Base-by-base conservation (phyloP, 2,329 filamentous ascomycete species). In the Penicillium sp. region DNA sequence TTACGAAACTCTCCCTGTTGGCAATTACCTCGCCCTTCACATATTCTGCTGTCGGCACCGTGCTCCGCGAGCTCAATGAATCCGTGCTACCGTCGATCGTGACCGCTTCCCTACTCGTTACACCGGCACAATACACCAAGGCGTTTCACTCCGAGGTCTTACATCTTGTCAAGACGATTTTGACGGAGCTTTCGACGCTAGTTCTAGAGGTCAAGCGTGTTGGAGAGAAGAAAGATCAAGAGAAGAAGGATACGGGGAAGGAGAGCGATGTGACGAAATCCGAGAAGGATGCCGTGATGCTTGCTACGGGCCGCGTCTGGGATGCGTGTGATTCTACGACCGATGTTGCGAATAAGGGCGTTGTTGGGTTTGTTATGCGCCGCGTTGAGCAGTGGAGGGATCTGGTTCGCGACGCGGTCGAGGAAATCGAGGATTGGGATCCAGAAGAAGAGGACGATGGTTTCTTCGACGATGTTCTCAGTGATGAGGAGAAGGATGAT, bases 21-120 rank as follows among this genome's bases (percentile, higher is more conserved):
- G 84, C 94, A 1, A 88, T 95, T 67, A 96, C 90, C 67, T 83
- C 90, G 17, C 92, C 93, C 0, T 95, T 96, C 63, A 94, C 91
- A 0, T 86, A 90, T 0, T 86, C 87, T 0, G 92, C 90, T 5
- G 80, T 96, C 33, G 77, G 75, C 10, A 86, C 82, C 25, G 85
- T 95, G 14, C 77, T 97, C 5, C 81, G 84, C 33, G 86, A 91
- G 55, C 80, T 96, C n/a, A 81, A 87, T 22, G 80, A 84, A 12
- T 86, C 85, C 0, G 85, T 89, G n/a, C 79, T 96, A 0, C 88
- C 90, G 0, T 89, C 85, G 3, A 79, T 95, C 25, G 85, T 90
- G 43, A 86, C 87, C 0, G 87, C 88, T 0, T 84, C 86, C 2
- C 81, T 91, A 59, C 76, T 87, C 33, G 88, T 88, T 70, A 78